These are phyloP conservation scores for Steccherinum ochraceum DNA, from an alignment of 768 basidiomycete species.

Conservation along the genomic window DNA sequence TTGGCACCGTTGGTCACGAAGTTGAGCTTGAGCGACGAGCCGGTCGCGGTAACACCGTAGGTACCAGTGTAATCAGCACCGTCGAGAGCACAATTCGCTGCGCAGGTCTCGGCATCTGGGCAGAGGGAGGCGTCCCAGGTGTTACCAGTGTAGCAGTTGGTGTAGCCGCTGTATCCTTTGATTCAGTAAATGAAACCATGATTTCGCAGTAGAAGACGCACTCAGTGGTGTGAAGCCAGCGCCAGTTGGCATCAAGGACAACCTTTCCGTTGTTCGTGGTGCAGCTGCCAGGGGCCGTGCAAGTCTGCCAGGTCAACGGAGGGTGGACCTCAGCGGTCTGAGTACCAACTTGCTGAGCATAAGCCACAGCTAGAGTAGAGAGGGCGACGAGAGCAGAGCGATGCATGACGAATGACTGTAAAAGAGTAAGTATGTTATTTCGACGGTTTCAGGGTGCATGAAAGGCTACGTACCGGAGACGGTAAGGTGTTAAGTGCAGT, in stretches of 20 bases:
- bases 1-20: slow-evolving; percentile 33
- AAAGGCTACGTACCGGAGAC: too few relatives aligned
- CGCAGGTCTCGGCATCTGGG: slow-evolving; percentile 25
- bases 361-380: slow-evolving; percentile 29
- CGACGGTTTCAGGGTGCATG: too few relatives aligned
- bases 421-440: too few relatives aligned
- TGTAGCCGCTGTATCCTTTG: slow-evolving; percentile 22
- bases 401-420: background rate
- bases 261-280: slow-evolving; percentile 15
- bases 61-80: slow-evolving; percentile 32
- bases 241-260: slow-evolving; percentile 47
- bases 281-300: slow-evolving; percentile 38
- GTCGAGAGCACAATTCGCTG: slow-evolving; percentile 28
- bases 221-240: slow-evolving; percentile 25
- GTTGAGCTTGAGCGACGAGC: slow-evolving; percentile 40
- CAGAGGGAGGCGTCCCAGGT: slow-evolving; percentile 26
- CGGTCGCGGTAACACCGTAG: slow-evolving; percentile 46
- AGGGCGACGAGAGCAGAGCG: slow-evolving; percentile 20
- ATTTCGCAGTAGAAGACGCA: background rate
- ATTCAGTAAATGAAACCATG: background rate
- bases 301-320: slow-evolving; percentile 37
- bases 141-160: slow-evolving; percentile 33
- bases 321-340: slow-evolving; percentile 43
- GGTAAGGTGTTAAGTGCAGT: too few relatives aligned
- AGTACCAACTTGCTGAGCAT: slow-evolving; percentile 46